Evolutionary conservation across 176 grass and related monocot genomes (phyloP).

Genomic region (Aegilops tauschii): DNA sequence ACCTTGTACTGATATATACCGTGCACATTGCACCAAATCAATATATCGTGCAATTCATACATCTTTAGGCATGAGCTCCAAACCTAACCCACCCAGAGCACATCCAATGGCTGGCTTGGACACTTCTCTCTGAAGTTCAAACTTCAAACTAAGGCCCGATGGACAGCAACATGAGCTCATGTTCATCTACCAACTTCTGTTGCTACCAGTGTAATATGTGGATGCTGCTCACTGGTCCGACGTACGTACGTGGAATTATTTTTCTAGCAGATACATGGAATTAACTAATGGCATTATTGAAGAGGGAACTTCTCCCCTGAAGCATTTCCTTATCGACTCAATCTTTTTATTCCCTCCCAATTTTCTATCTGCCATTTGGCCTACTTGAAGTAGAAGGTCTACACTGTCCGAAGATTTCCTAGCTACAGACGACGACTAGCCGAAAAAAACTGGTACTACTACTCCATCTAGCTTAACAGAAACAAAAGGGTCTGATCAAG

Average conservation of each 20-base stretch:
- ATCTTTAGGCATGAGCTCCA: neutral
- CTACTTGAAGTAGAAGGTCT: neutral
- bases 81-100: neutral
- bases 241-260: neutral
- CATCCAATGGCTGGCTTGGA: neutral
- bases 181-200: neutral
- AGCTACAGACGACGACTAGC: neutral
- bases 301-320: neutral
- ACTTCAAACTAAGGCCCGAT: neutral
- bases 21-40: no score
- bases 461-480: neutral
- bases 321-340: neutral
- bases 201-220: neutral
- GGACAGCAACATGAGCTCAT: neutral
- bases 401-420: no score
- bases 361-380: no score
- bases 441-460: neutral
- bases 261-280: neutral
- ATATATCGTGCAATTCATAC: no score
- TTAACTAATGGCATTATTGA: slow-evolving; percentile 19
- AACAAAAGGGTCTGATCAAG: neutral
- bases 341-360: neutral
- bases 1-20: no score
- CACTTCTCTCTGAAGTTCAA: neutral
- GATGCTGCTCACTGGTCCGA: neutral